phyloP scores from a whole-genome alignment of 2,329 filamentous ascomycete species.

The Pyricularia sp. region DNA sequence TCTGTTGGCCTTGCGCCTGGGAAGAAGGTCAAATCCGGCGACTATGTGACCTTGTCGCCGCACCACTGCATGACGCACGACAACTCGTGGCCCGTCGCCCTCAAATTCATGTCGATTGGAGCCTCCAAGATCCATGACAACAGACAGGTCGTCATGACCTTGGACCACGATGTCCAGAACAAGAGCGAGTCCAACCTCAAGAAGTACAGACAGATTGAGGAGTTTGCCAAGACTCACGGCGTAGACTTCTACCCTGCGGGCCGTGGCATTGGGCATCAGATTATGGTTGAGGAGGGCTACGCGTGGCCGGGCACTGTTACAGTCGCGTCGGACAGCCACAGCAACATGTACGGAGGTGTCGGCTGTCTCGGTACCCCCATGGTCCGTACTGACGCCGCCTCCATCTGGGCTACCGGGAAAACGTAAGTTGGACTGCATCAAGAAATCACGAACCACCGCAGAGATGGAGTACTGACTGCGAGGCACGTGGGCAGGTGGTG shows the following conservation, averaged over 20 bases:
- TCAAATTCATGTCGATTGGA: conserved; percentile 76
- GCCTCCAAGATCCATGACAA: conserved; percentile 63
- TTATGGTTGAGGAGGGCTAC: conserved; percentile 81
- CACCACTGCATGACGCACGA: conserved; percentile 77
- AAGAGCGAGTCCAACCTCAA: conserved; percentile 67
- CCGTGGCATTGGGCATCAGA: conserved; percentile 59
- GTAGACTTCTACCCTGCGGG: conserved; percentile 59
- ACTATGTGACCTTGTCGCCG: conserved; percentile 72
- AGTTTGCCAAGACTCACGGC: conserved; percentile 71
- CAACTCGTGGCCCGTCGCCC: conserved; percentile 36
- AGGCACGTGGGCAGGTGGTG: not conserved
- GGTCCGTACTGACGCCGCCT: conserved; percentile 79
- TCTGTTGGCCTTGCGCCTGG: conserved; percentile 64
- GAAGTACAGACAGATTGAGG: conserved; percentile 75
- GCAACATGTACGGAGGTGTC: conserved; percentile 77
- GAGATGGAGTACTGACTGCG: not conserved
- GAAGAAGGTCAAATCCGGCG: conserved; percentile 68
- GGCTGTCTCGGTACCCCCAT: conserved; percentile 70
- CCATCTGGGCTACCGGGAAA: conserved; percentile 71
- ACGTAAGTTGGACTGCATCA: conserved; percentile 29
- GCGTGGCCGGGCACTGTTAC: conserved; percentile 75
- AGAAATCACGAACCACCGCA: not conserved
- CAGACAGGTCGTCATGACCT: conserved; percentile 68
- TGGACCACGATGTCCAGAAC: conserved; percentile 88
- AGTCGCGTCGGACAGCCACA: conserved; percentile 72